Conservation (phyloP, 768 basidiomycete species). For the Galerina sulciceps region DNA sequence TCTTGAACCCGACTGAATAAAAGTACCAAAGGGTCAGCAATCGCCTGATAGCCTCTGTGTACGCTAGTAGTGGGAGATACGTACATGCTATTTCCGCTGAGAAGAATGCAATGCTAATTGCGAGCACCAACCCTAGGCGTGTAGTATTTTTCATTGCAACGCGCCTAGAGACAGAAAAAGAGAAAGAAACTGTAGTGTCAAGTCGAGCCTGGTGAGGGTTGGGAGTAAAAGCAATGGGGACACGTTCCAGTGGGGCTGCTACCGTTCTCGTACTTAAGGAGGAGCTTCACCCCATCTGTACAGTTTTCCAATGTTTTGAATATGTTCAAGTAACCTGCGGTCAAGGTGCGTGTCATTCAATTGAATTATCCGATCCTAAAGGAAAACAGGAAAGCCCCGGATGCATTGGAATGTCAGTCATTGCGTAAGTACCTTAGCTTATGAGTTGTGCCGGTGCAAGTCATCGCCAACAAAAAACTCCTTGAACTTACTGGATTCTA, state of each 20-base stretch:
- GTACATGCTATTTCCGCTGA: slow-evolving; percentile 50
- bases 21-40: not conserved
- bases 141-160: slow-evolving; percentile 50
- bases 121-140: slow-evolving; percentile 48
- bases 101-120: slow-evolving; percentile 52
- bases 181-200: not conserved
- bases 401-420: no score
- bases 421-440: no score
- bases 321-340: no score
- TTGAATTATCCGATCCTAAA: no score
- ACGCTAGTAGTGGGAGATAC: slow-evolving; percentile 14
- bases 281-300: no score
- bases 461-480: no score
- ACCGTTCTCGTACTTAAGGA: no score
- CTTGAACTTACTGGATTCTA: no score
- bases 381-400: no score
- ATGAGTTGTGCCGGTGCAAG: no score
- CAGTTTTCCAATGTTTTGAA: no score
- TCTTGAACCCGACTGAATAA: slow-evolving; percentile 53
- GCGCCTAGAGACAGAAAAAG: not conserved
- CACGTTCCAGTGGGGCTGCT: slow-evolving; percentile 5
- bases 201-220: not conserved
- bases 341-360: no score
- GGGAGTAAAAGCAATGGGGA: not conserved
- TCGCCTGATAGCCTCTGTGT: not conserved